Percentiles rank a stretch among this genome's conserved stretches.
Conservation (phyloP, 2,329 filamentous ascomycete genomes). For the Pyricularia sp. region DNA sequence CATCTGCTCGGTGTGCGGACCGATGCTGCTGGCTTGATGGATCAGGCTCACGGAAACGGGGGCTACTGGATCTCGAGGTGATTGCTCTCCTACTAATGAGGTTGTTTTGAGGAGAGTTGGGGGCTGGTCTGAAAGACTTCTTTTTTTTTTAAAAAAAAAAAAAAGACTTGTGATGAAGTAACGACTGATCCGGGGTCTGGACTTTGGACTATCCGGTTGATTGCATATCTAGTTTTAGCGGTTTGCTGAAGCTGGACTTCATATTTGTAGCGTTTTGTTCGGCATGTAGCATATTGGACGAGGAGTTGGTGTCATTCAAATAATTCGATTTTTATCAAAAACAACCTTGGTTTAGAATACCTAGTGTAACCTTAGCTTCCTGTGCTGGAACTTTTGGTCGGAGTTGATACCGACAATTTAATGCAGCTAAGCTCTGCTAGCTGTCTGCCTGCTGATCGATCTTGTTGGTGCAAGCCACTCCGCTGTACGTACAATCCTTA, state of each 20-base stretch:
- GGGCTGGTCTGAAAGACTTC: background rate
- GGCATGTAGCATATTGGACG: background rate
- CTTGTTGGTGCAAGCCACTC: too few relatives aligned
- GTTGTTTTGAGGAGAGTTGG: background rate
- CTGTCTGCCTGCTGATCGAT: background rate
- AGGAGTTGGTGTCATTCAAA: background rate
- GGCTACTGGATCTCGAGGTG: slow-evolving; percentile 35
- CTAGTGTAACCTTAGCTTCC: background rate
- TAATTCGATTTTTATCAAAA: background rate
- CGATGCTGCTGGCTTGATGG: slow-evolving; percentile 32
- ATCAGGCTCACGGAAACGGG: slow-evolving; percentile 38
- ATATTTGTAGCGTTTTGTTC: background rate
- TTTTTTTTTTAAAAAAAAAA: background rate
- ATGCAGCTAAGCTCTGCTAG: background rate
- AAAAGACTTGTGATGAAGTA: background rate
- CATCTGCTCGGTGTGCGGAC: slow-evolving; percentile 51
- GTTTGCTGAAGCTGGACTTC: background rate
- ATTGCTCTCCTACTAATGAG: background rate
- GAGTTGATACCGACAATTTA: background rate
- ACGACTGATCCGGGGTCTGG: background rate
- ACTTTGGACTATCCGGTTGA: background rate
- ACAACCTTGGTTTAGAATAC: too few relatives aligned
- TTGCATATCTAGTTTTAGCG: background rate
- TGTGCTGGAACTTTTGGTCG: too few relatives aligned
- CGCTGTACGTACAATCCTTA: too few relatives aligned